Percentiles rank a stretch among this genome's conserved stretches.
These are phyloP conservation scores for Nicotiana attenuata DNA, from an alignment of 257 asterid species.

Conservation along the genomic window DNA sequence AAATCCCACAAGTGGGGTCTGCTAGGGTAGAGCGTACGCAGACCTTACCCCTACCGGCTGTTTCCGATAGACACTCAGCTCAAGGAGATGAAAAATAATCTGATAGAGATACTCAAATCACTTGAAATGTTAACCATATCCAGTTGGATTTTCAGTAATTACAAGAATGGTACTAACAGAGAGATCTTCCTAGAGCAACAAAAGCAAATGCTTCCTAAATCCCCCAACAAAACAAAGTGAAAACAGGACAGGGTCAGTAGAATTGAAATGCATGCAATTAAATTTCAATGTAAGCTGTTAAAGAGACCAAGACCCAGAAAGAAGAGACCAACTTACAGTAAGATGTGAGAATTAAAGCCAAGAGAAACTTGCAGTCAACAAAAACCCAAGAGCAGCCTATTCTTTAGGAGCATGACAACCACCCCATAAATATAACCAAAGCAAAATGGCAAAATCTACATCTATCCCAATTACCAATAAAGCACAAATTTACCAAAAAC, in stretches of 20 bases:
- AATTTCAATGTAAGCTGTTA: neutral
- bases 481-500: slow-evolving; percentile 28
- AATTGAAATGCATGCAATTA: slow-evolving; percentile 3
- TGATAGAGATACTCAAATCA: neutral
- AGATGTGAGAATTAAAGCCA: neutral
- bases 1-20: no score
- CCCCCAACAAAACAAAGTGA: neutral
- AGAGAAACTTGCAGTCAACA: neutral
- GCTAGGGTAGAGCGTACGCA: no score
- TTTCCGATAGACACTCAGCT: no score
- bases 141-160: neutral
- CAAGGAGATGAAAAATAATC: no score
- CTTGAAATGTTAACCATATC: neutral
- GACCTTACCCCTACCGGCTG: no score
- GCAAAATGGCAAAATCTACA: slow-evolving; percentile 4
- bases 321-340: neutral
- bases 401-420: neutral
- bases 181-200: neutral
- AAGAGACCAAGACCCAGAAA: slow-evolving; percentile 25
- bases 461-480: slow-evolving; percentile 34
- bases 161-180: neutral
- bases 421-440: neutral
- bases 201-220: neutral
- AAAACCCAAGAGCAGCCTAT: slow-evolving; percentile 21
- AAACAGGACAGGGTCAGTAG: neutral